These are phyloP conservation scores for Apiospora phragmitis DNA, from an alignment of 2,329 filamentous ascomycete species.

Conservation along the genomic window DNA sequence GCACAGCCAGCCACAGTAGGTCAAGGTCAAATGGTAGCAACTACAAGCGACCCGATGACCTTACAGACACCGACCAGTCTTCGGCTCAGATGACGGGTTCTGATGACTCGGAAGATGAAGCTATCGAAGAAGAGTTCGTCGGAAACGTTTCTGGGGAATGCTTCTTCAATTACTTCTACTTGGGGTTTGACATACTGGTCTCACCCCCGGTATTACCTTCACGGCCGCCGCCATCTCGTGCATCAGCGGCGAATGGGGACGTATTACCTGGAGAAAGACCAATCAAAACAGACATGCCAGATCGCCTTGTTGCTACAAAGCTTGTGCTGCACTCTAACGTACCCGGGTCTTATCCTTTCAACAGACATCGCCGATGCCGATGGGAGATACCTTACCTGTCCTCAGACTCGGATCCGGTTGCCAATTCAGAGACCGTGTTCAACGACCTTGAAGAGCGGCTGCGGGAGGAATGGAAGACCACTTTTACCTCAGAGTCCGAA, in stretches of 20 bases:
- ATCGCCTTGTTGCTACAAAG: conserved; percentile 83
- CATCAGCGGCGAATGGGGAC: conserved; percentile 23
- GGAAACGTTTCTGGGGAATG: conserved; percentile 67
- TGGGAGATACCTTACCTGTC: conserved; percentile 74
- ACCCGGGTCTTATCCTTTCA: conserved; percentile 95
- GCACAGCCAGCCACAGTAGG: conserved; percentile 52
- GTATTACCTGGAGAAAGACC: conserved; percentile 28
- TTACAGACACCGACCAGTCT: conserved; percentile 74
- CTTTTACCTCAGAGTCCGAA: conserved; percentile 58
- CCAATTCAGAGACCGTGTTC: conserved; percentile 79
- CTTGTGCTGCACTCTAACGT: conserved; percentile 93
- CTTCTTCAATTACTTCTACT: conserved; percentile 97
- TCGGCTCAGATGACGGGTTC: conserved; percentile 66
- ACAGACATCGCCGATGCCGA: conserved; percentile 84
- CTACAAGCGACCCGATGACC: conserved; percentile 52
- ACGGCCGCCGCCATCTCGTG: conserved; percentile 57
- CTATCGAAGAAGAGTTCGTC: conserved; percentile 55
- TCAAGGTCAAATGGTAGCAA: conserved; percentile 47
- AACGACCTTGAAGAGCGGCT: conserved; percentile 69
- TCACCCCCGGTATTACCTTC: conserved; percentile 71
- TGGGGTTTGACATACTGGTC: conserved; percentile 92
- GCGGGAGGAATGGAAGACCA: conserved; percentile 68
- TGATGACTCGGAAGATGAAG: conserved; percentile 67
- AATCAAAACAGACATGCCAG: conserved; percentile 47
- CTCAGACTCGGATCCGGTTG: conserved; percentile 40